Conservation (phyloP, 2,329 filamentous ascomycete genomes). For the Zasmidium citrigriseum region DNA sequence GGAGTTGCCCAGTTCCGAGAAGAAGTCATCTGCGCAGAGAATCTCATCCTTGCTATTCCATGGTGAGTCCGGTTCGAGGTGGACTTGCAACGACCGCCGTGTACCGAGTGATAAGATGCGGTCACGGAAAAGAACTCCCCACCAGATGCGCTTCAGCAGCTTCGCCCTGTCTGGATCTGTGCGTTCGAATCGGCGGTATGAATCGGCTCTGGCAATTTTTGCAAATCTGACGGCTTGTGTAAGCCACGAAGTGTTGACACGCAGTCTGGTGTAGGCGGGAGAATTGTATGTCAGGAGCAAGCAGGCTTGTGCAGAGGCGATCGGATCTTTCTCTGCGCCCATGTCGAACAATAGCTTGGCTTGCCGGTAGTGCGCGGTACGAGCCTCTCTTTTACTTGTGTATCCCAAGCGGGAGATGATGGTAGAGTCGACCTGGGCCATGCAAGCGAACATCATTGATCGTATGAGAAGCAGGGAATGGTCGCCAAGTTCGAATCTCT, state of each 20-base stretch:
- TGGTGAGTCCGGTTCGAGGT: not conserved
- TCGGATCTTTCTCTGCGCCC: slow-evolving; percentile 6
- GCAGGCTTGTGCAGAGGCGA: slow-evolving; percentile 7
- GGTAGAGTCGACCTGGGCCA: not conserved
- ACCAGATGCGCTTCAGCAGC: slow-evolving; percentile 14
- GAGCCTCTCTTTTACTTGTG: slow-evolving; percentile 5
- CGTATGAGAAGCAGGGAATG: slow-evolving; percentile 16
- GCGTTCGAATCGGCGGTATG: slow-evolving; percentile 4
- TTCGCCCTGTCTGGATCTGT: not conserved
- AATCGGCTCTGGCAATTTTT: slow-evolving; percentile 9
- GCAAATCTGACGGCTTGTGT: slow-evolving; percentile 7
- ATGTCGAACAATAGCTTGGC: slow-evolving; percentile 12
- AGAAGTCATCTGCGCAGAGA: slow-evolving; percentile 4
- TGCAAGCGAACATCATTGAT: slow-evolving; percentile 21
- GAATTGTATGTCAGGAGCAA: slow-evolving; percentile 10
- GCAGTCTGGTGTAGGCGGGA: slow-evolving; percentile 3
- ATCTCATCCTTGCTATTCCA: slow-evolving; percentile 1
- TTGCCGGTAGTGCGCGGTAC: slow-evolving; percentile 6
- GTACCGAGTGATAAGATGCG: slow-evolving; percentile 8
- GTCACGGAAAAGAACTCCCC: slow-evolving; percentile 14
- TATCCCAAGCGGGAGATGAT: slow-evolving; percentile 4
- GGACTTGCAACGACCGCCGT: slow-evolving; percentile 2
- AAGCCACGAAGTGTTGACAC: slow-evolving; percentile 10
- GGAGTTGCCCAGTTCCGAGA: slow-evolving; percentile 11
- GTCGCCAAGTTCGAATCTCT: slow-evolving; percentile 12